These are phyloP conservation scores for Zalerion maritima DNA, from an alignment of 495 filamentous ascomycete species.

Conservation along the genomic window DNA sequence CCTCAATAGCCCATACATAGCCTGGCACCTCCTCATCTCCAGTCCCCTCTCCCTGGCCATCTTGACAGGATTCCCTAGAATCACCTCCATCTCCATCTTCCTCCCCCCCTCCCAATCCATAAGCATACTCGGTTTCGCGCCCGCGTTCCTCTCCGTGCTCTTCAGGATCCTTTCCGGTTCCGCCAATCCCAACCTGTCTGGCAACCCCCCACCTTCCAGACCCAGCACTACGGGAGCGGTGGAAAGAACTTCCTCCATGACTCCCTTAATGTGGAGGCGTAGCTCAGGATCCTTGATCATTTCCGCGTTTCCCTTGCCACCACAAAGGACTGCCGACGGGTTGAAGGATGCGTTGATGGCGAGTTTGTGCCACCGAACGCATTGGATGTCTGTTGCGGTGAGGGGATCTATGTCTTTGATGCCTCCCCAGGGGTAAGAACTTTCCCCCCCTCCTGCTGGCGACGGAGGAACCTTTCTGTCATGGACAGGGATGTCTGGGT, in stretches of 20 bases:
- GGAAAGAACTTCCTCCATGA: conserved; percentile 45
- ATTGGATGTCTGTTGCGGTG: conserved; percentile 37
- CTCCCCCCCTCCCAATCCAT: conserved; percentile 42
- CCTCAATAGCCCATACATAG: conserved; percentile 33
- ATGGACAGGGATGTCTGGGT: too few species aligned
- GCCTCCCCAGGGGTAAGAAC: conserved; percentile 21
- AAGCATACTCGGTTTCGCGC: conserved; percentile 44
- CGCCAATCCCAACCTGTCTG: conserved; percentile 28
- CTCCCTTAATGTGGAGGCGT: conserved; percentile 27
- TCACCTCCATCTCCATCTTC: conserved; percentile 45
- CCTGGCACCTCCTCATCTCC: conserved; percentile 38
- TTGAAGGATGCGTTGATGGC: conserved; percentile 52
- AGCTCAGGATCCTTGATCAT: conserved; percentile 38
- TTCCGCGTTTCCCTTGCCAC: conserved; percentile 38
- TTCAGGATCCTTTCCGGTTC: conserved; percentile 37
- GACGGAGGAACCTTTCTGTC: not conserved
- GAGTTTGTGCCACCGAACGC: conserved; percentile 49
- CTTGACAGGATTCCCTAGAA: conserved; percentile 42
- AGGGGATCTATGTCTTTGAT: conserved; percentile 37
- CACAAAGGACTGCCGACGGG: conserved; percentile 42
- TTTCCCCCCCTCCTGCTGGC: conserved; percentile 1
- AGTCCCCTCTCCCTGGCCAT: conserved; percentile 36
- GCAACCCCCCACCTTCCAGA: conserved; percentile 18
- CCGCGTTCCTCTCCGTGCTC: conserved; percentile 39
- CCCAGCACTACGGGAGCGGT: conserved; percentile 39